These are phyloP conservation scores for Nicotiana paniculata DNA, from an alignment of 257 asterid species.

Conservation along the genomic window DNA sequence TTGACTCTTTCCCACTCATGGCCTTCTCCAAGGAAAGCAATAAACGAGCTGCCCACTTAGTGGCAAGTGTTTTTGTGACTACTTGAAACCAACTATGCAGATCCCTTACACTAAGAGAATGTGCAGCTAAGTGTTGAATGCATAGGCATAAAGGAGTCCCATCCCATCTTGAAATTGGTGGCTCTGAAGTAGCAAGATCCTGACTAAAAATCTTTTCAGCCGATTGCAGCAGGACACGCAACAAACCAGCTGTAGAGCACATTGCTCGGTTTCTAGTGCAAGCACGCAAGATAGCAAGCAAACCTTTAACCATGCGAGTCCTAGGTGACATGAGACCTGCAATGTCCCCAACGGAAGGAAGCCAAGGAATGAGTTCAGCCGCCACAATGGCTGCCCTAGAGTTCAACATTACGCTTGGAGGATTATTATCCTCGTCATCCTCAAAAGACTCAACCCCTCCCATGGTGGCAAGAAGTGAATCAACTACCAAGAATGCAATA, in stretches of 20 bases:
- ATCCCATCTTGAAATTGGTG: conserved; percentile 49
- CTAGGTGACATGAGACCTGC: conserved; percentile 90
- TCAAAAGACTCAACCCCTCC: conserved; percentile 99
- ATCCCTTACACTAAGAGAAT: conserved; percentile 78
- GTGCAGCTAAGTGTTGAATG: conserved; percentile 87
- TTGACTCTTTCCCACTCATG: conserved; percentile 85
- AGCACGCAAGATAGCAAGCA: conserved; percentile 94
- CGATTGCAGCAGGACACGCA: conserved; percentile 66
- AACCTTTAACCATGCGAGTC: conserved; percentile 94
- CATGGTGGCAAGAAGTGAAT: conserved; percentile 98
- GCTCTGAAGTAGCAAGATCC: conserved; percentile 44
- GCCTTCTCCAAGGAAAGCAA: conserved; percentile 87
- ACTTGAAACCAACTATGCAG: conserved; percentile 79
- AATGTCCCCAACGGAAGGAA: conserved; percentile 74
- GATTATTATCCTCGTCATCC: conserved; percentile 84
- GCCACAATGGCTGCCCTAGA: conserved; percentile 99
- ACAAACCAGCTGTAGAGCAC: conserved; percentile 89
- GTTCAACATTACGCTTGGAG: conserved; percentile 98
- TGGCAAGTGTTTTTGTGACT: conserved; percentile 51
- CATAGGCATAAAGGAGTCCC: conserved; percentile 85
- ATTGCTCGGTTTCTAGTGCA: conserved; percentile 93
- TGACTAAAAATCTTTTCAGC: conserved; percentile 70
- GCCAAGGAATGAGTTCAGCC: conserved; percentile 93
- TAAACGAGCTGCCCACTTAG: conserved; percentile 77
- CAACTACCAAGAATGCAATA: conserved; percentile 74